Base-by-base conservation (phyloP, 129 eudicot species). In the Calendula officinalis region DNA sequence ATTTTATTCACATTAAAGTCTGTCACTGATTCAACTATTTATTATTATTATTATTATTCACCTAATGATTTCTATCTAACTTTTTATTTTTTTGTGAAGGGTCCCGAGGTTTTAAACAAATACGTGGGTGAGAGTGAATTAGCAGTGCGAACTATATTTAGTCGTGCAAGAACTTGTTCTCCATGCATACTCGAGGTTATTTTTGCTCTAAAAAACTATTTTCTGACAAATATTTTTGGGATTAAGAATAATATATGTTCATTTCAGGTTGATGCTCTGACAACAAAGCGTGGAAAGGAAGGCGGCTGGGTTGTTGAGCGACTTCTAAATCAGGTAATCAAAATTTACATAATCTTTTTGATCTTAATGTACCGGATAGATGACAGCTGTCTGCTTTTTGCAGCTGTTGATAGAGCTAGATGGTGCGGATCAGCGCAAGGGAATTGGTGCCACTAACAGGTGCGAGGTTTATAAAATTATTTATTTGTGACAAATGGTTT, bases 361-460 rank as follows among this genome's bases (percentile, higher is more conserved):
- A 22, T 22, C 30, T 22, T 22, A 22, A 22, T 22, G 30, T 13
- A 58, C 36, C 52, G 50, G 55, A 58, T 14, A 64, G 33, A 17
- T 48, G 43, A 56, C 39, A 5, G n/a, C 7, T 50, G 6, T 49
- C 36, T 22, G 30, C n/a, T 37, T 34, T 60, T 61, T 80, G 77
- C 82, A 92, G 99, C 82, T 94, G 46, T 75, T 94, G 73, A 77
- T 85, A 54, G 99, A 94, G 75, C 81, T 94, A 64, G 96, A 85
- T 67, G 97, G 96, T 35, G 87, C 89, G 11, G 99, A 88, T 37
- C 75, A 86, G 49, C 78, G 99, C 40, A 67, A 74, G 48, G 99
- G 99, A 11, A 90, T 90, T 70, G 95, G 95, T 68, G 99, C 99
- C 49, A 94, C 99, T 44, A 94, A 94, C 74, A 84, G 99, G 99